Conservation (phyloP, 148 eudicot genomes). For the Camellia lanceoleosa region DNA sequence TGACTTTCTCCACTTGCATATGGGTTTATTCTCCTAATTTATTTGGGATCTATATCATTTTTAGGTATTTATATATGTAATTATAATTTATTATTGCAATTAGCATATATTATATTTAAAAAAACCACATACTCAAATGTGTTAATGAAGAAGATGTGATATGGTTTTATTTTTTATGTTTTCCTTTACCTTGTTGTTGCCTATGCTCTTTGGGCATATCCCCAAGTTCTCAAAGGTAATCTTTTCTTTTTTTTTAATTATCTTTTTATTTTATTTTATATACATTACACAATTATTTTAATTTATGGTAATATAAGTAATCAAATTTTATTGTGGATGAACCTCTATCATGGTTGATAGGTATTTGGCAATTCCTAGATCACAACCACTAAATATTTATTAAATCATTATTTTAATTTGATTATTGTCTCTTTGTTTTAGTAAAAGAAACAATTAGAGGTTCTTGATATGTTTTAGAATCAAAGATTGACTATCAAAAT, state of each 20-base stretch:
- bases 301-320: not conserved
- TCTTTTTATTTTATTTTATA: not conserved
- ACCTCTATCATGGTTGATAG: not conserved
- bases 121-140: not conserved
- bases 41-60: no score
- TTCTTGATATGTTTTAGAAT: not conserved
- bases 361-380: not conserved
- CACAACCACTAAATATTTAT: not conserved
- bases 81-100: no score
- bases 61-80: no score
- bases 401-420: not conserved
- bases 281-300: not conserved
- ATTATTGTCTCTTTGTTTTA: not conserved
- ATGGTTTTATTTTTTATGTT: not conserved
- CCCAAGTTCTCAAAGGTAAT: conserved; percentile 6
- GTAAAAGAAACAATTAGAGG: not conserved
- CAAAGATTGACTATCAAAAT: not conserved
- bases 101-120: no score
- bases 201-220: conserved; percentile 14
- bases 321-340: not conserved
- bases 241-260: not conserved
- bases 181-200: conserved; percentile 26
- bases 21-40: no score
- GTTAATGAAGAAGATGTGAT: not conserved
- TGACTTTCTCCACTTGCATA: no score